Evolutionary conservation across 129 eudicot genomes (phyloP), one percentile per base, ranked within the genome.

Genomic region (Kitagawia praeruptora): DNA sequence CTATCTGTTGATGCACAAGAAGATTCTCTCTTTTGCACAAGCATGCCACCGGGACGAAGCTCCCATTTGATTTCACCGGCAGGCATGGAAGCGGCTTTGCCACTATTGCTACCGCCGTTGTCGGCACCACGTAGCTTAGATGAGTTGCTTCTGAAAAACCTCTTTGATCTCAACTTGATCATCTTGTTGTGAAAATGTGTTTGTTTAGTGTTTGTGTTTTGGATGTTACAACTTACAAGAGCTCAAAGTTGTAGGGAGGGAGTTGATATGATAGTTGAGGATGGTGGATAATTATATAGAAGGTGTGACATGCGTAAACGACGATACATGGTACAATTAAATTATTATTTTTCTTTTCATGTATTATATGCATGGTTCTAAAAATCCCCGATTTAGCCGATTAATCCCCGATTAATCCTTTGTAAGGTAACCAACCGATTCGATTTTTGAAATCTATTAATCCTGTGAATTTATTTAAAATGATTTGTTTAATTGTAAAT

Each of bases 11-110:
- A 61, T 83, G 38, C 70, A 34, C 5, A 61, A 61, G 69, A 61
- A n/a, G 66, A 58, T 38, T 93, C 98, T 86, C 98, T 81, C 79
- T 81, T 93, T n/a, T 93, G 96, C 61, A 93, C 98, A 83, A 93
- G 90, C 98, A 93, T 93, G 61, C 98, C 96, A 14, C 96, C 92
- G 0, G 98, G 98, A 16, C 96, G 89, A 40, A 93, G 25, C 70
- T 93, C 98, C 98, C 98, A 93, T 80, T 84, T 89, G 47, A 93
- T 88, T 72, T 93, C 70, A n/a, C 66, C 80, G 40, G 61, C 44
- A 6, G 70, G 73, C 42, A 16, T 15, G 74, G 75, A 18, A 11
- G 46, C n/a, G 46, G 41, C 87, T 16, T 54, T 82, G 23, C 12
- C 61, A n/a, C 27, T 78, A 21, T 41, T 77, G 64, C 66, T 74